Conservation (phyloP, 352 stramenopile species). For the Phytopythium ostracodes region DNA sequence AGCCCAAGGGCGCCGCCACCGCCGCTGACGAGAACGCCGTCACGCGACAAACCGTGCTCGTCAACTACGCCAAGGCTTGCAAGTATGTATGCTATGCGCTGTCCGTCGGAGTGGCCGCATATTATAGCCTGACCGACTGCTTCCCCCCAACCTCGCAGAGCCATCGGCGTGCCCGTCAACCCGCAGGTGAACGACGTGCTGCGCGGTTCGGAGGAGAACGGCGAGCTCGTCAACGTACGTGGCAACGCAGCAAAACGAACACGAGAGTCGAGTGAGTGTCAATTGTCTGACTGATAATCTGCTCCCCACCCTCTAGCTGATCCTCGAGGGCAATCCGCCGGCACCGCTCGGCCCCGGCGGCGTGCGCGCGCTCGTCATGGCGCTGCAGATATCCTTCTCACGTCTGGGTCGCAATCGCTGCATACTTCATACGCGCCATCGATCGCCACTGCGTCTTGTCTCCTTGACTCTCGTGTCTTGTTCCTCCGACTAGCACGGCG, state of each 20-base stretch:
- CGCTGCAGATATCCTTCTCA: conserved; percentile 76
- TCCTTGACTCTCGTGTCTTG: conserved; percentile 39
- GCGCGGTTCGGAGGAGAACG: conserved; percentile 61
- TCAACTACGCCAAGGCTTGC: conserved; percentile 78
- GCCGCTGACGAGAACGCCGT: conserved; percentile 65
- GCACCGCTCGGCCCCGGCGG: conserved; percentile 55
- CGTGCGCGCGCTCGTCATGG: conserved; percentile 60
- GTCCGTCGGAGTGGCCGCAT: too few relatives aligned
- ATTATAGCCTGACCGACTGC: not conserved
- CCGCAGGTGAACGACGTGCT: conserved; percentile 68
- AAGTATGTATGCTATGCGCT: conserved; percentile 51
- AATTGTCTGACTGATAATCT: not conserved
- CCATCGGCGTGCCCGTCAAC: conserved; percentile 67
- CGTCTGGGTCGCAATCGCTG: not conserved
- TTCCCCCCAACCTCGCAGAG: too few relatives aligned
- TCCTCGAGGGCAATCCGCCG: conserved; percentile 69
- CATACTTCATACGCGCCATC: not conserved
- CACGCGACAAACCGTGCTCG: conserved; percentile 50
- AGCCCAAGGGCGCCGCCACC: conserved; percentile 45
- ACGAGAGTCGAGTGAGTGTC: not conserved
- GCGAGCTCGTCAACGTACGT: conserved; percentile 63
- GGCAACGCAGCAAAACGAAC: not conserved
- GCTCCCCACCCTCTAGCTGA: conserved; percentile 35
- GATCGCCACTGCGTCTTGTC: not conserved
- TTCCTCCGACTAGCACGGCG: conserved; percentile 26